phyloP scores from a whole-genome alignment of 2,329 filamentous ascomycete species.

The Fusarium kyushuense region DNA sequence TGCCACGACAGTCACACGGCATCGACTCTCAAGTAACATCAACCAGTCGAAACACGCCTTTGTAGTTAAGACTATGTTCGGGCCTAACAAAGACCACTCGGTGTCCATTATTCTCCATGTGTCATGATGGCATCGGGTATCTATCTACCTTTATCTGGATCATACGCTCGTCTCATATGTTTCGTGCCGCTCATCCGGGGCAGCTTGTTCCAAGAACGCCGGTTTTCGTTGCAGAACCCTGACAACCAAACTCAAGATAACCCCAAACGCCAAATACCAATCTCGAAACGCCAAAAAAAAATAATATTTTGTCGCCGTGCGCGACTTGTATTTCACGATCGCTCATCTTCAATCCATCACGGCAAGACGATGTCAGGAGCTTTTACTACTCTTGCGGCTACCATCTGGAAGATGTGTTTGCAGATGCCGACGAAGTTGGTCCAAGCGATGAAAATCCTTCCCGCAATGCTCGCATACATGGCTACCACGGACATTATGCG shows the following conservation, averaged over 20 bases:
- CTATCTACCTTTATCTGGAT: conserved; percentile 32
- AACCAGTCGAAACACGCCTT: background rate
- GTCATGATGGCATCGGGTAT: conserved; percentile 35
- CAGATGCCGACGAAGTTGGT: conserved; percentile 70
- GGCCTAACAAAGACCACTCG: background rate
- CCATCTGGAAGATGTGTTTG: conserved; percentile 49
- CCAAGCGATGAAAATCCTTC: conserved; percentile 69
- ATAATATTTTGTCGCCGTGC: background rate
- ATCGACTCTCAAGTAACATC: background rate
- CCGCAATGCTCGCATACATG: conserved; percentile 66
- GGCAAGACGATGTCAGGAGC: conserved; percentile 12
- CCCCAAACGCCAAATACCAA: conserved; percentile 28
- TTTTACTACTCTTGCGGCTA: conserved; percentile 35
- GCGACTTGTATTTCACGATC: background rate
- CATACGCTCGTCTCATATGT: conserved; percentile 17
- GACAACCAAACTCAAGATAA: conserved; percentile 11
- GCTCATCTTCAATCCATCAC: background rate
- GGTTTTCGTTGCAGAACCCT: conserved; percentile 9
- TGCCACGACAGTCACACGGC: background rate
- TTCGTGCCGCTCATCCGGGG: conserved; percentile 15
- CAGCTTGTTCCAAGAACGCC: conserved; percentile 28
- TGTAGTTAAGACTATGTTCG: background rate
- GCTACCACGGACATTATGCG: conserved; percentile 65
- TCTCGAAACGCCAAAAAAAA: conserved; percentile 20
- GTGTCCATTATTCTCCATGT: conserved; percentile 11